Conservation (phyloP, 2,329 filamentous ascomycete genomes). For the Microascus cirrosus region DNA sequence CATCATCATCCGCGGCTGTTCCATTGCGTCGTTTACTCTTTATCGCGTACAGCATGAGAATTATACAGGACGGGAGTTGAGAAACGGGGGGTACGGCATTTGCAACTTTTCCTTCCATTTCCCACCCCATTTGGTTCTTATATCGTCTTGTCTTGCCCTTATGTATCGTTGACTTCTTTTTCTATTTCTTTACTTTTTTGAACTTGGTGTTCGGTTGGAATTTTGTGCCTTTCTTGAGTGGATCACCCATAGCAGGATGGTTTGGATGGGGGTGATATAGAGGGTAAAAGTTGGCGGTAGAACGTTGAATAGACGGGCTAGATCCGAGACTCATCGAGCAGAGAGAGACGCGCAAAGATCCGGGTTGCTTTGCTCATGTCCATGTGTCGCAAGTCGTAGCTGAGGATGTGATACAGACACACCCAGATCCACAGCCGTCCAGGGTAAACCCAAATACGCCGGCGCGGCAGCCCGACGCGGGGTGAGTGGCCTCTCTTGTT, state of each 20-base stretch:
- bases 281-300: background rate
- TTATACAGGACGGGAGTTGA: slow-evolving; percentile 3
- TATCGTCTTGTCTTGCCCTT: slow-evolving; percentile 1
- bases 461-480: too few species aligned
- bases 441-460: too few species aligned
- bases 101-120: background rate
- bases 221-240: background rate
- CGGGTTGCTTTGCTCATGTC: too few species aligned
- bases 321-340: background rate
- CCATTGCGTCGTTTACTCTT: background rate
- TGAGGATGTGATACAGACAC: too few species aligned
- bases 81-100: background rate
- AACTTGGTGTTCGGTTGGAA: background rate
- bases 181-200: slow-evolving; percentile 2
- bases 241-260: background rate
- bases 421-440: too few species aligned
- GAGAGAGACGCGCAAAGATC: too few species aligned
- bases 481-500: too few species aligned
- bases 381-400: too few species aligned
- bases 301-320: background rate
- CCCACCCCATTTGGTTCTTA: background rate
- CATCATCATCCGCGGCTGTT: background rate
- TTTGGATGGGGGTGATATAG: background rate
- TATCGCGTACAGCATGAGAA: slow-evolving; percentile 1
- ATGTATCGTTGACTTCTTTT: background rate